phyloP scores from a whole-genome alignment of 768 basidiomycete genomes.

The Lyophyllum atratum region DNA sequence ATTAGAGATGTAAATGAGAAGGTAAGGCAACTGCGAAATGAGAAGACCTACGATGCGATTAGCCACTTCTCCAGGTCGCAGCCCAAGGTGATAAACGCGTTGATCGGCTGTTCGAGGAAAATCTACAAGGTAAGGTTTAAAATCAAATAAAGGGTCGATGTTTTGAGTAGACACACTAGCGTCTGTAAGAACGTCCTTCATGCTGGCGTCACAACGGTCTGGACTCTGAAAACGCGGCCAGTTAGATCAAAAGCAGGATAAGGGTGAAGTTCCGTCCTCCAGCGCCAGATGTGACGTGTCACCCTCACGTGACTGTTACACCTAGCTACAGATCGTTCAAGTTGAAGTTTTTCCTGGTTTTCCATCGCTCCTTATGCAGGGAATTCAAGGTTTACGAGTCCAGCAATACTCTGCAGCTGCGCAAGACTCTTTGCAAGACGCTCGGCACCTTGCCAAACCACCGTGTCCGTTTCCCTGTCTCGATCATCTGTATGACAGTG shows the following conservation, averaged over 20 bases:
- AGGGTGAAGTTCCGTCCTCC: too few species aligned
- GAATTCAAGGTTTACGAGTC: too few species aligned
- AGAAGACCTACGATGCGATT: slow-evolving; percentile 69
- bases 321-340: too few species aligned
- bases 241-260: neutral
- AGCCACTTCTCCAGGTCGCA: slow-evolving; percentile 76
- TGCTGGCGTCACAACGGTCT: neutral
- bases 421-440: too few species aligned
- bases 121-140: slow-evolving; percentile 42
- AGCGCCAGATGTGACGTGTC: too few species aligned
- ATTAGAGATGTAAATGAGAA: neutral
- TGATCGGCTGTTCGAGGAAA: slow-evolving; percentile 74
- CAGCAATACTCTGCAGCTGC: too few species aligned
- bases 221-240: neutral
- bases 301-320: too few species aligned
- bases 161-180: slow-evolving; percentile 53
- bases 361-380: too few species aligned
- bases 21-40: neutral
- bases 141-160: neutral
- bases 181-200: slow-evolving; percentile 53
- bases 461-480: too few species aligned
- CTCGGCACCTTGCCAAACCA: too few species aligned
- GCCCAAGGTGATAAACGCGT: slow-evolving; percentile 79
- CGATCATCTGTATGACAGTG: too few species aligned
- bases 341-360: too few species aligned